Conservation (phyloP, 352 stramenopile genomes). For the Phytophthora melonis region DNA sequence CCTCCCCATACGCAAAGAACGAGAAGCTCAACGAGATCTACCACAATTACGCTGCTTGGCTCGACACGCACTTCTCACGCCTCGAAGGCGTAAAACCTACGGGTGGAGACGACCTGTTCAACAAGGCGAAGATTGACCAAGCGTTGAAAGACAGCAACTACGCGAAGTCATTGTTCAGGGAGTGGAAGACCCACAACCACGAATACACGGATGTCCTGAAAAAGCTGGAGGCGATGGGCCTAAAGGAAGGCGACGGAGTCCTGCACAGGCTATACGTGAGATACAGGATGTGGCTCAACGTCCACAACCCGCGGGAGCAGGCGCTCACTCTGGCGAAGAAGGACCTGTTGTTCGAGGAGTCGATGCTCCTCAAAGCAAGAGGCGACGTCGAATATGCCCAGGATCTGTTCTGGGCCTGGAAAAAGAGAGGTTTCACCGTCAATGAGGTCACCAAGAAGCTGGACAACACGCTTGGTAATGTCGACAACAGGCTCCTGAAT, state of each 20-base stretch:
- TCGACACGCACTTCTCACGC: not conserved
- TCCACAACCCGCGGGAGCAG: not conserved
- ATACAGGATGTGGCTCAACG: conserved; percentile 1
- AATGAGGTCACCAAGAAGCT: too few species aligned
- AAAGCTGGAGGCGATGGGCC: not conserved
- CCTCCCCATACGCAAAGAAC: not conserved
- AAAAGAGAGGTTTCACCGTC: too few species aligned
- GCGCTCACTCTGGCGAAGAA: too few species aligned
- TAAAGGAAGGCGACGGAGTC: not conserved
- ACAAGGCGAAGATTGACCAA: not conserved
- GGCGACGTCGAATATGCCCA: too few species aligned
- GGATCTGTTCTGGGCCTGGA: too few species aligned
- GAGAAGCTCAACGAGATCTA: not conserved
- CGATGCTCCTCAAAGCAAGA: not conserved
- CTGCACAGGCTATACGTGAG: conserved; percentile 1
- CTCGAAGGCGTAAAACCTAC: not conserved
- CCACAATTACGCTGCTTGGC: not conserved
- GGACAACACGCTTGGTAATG: too few species aligned
- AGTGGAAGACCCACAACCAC: not conserved
- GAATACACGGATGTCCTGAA: not conserved
- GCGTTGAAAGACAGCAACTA: not conserved
- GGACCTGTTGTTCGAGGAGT: not conserved
- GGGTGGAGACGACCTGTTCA: conserved; percentile 1
- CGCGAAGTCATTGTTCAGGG: not conserved
- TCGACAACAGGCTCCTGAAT: too few species aligned